Evolutionary conservation across 2,329 filamentous ascomycete species (phyloP), one percentile per base, ranked within the genome.

Genomic region (Coniella lustricola): DNA sequence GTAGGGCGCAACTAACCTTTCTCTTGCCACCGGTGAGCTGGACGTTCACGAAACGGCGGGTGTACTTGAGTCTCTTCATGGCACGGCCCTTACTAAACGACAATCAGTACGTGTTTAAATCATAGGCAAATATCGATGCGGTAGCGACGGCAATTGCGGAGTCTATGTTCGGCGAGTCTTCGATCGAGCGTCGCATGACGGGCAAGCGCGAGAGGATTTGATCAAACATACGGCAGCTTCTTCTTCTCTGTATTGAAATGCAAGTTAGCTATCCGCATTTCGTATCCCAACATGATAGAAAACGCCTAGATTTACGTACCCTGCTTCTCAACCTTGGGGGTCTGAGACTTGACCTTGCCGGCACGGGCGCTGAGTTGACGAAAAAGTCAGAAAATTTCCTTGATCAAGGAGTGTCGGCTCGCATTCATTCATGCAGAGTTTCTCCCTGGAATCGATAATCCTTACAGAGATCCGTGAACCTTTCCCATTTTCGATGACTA

Each of bases 261-360:
- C 17, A 34, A 12, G 44, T 53, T 32, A 53, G 51, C 17, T 42
- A 14, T 45, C 17, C 14, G 9, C 7, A 34, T 10, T 16, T 17
- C 7, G 38, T 22, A 4, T 29, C 18, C n/a, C 9, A 17, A 5
- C n/a, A 13, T 13, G 21, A 1, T 14, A 20, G 21, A 14, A n/a
- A 14, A 4, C 16, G 18, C 48, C 38, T 5, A 38, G 35, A 31
- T 13, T 22, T 48, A 50, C 51, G 51, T 44, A 53, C 51, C 52
- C 32, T 54, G 52, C 45, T 48, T 48, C 52, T 54, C 52, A 49
- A 54, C 85, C 82, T 90, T 89, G 67, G 85, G 85, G 65, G 85
- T 89, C 75, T 90, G 86, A 76, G 86, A 90, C 85, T 93, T 93
- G 82, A 94, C 88, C 82, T 93, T 93, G 77, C 87, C 87, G 76